Base-by-base conservation (phyloP, 495 filamentous ascomycete genomes). In the Penicillium manginii region DNA sequence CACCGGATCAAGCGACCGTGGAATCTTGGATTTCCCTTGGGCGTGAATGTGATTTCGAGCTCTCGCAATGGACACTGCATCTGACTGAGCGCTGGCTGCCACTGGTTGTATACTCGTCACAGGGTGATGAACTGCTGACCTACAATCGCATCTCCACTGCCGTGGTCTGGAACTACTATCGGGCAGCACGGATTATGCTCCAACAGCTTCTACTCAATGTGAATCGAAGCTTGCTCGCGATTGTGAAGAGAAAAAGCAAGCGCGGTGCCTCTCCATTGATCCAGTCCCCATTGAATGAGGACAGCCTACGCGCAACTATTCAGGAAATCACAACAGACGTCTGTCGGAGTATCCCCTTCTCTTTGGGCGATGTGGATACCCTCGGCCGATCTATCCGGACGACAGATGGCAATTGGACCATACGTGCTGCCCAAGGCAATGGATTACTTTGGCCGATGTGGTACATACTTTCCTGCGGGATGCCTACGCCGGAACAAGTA, bases 391-490 rank as follows among this genome's bases (percentile, higher is more conserved):
- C 67, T 3, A 60, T 54, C 11, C 53, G 57, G 0, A 55, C 61
- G 5, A 29, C 45, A 5, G 57, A 60, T n/a, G 43, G 49, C 17
- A 58, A 53, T 12, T 53, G 55, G 23, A 59, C 63, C 3, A 55
- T 74, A 2, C 73, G 75, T 15, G 73, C 71, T 10, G 70, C 71
- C 5, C 68, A 74, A 15, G 73, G 59, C 0, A 74, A 78, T 31
- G 69, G 66, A 17, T 62, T 78, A 52, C 65, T 78, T 2, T 80
- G 77, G 77, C 77, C 77, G 0, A 55, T 78, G 17, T 80, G 77
- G 77, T 75, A 77, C 37, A 65, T 77, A 12, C 37, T 76, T 7
- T 68, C 72, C 14, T 74, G 62, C 32, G 74, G 73, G 0, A 57
- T 78, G 45, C 74, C 76, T 1, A 74, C 71, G 1, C 62, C 69